Conservation (phyloP, 176 grass and related monocot genomes). For the Saccharum officinarum region DNA sequence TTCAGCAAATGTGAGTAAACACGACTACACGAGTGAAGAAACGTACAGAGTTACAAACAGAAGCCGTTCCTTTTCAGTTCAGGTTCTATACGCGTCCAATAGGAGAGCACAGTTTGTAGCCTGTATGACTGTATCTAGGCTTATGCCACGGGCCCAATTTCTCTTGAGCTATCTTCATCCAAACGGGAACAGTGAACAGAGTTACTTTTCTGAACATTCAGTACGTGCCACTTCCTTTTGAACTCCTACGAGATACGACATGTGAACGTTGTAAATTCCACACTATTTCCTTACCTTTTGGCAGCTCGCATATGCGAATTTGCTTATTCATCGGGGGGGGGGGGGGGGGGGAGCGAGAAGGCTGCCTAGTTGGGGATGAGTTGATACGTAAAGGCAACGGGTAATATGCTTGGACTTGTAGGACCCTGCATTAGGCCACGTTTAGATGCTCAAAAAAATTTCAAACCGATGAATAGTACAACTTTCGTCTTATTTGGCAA, state of each 20-base stretch:
- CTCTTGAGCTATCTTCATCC: neutral
- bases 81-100: neutral
- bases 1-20: conserved; percentile 24
- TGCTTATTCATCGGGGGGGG: too few relatives aligned
- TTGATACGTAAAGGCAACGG: neutral
- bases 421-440: too few relatives aligned
- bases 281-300: neutral
- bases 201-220: conserved; percentile 8
- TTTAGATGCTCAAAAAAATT: too few relatives aligned
- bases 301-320: neutral
- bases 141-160: conserved; percentile 13
- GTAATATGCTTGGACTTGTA: neutral
- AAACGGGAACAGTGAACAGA: conserved; percentile 24
- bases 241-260: neutral
- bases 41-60: conserved; percentile 22
- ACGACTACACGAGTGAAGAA: conserved; percentile 26
- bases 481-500: too few relatives aligned
- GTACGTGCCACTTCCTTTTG: neutral
- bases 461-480: too few relatives aligned
- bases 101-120: neutral
- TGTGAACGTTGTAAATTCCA: neutral
- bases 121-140: neutral
- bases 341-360: too few relatives aligned
- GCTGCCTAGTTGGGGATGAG: neutral
- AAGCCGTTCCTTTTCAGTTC: neutral